These are phyloP conservation scores for Boeremia lycopersici DNA, from an alignment of 2,329 filamentous ascomycete genomes.

Conservation along the genomic window DNA sequence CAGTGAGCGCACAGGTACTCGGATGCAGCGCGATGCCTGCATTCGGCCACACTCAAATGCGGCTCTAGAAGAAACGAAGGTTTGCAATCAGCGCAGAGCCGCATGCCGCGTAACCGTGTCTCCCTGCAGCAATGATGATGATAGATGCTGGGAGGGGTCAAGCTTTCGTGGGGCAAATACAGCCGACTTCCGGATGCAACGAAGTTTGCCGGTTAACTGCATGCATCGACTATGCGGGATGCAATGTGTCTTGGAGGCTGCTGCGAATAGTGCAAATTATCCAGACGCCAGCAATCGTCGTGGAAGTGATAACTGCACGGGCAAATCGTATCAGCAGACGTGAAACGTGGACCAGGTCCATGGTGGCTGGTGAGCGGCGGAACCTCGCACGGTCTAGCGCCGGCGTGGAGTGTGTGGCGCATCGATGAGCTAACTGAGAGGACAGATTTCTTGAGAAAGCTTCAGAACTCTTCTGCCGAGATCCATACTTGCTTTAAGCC, in stretches of 20 bases:
- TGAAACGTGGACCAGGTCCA: conserved; percentile 16
- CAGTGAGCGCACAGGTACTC: no score
- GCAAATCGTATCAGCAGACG: conserved; percentile 9
- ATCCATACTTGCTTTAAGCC: conserved; percentile 15
- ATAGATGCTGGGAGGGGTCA: conserved; percentile 1
- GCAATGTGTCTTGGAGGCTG: background rate
- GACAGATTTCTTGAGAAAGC: conserved; percentile 32
- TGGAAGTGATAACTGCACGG: background rate
- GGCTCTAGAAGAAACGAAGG: background rate
- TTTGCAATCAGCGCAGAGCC: conserved; percentile 9
- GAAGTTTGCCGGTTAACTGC: background rate
- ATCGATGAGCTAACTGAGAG: conserved; percentile 23
- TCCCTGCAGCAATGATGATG: conserved; percentile 1
- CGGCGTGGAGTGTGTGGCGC: conserved; percentile 18
- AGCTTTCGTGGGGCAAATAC: conserved; percentile 6
- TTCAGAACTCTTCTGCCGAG: conserved; percentile 16
- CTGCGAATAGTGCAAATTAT: background rate
- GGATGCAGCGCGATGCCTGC: background rate
- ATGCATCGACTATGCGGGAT: background rate
- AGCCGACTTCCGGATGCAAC: conserved; percentile 15
- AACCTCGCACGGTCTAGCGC: conserved; percentile 9
- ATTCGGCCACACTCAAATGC: background rate
- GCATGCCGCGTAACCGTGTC: conserved; percentile 14
- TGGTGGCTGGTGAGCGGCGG: conserved; percentile 15
- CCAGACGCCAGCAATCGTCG: background rate